These are phyloP conservation scores for Botryosphaeria dothidea DNA, from an alignment of 2,329 filamentous ascomycete species.

Conservation along the genomic window DNA sequence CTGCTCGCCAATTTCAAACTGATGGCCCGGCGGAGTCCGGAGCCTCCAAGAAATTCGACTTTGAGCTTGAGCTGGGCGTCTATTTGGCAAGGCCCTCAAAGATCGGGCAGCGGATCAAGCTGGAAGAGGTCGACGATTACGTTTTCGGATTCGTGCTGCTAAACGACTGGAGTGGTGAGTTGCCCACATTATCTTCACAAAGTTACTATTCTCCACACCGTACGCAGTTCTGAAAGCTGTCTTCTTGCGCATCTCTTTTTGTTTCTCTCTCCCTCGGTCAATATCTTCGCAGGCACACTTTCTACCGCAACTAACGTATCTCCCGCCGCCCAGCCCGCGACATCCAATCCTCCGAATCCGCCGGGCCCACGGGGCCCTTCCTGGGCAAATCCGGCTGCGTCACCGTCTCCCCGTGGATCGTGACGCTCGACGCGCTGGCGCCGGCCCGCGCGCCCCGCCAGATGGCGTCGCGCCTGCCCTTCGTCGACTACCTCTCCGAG, in stretches of 20 bases:
- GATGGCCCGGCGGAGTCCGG: constrained; percentile 55
- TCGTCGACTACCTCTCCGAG: constrained; percentile 5
- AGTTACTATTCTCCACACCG: neutral
- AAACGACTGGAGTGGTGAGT: constrained; percentile 57
- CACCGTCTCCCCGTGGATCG: constrained; percentile 62
- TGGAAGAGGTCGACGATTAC: constrained; percentile 50
- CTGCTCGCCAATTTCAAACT: constrained; percentile 29
- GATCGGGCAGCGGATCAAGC: constrained; percentile 40
- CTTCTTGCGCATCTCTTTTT: neutral
- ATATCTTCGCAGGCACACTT: too few species aligned
- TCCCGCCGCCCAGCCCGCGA: constrained; percentile 49
- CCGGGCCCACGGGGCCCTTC: constrained; percentile 61
- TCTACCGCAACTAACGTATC: too few species aligned
- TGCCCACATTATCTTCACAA: neutral
- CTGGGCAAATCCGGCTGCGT: constrained; percentile 64
- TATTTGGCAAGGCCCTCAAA: constrained; percentile 45
- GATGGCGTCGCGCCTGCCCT: constrained; percentile 24
- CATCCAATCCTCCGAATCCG: constrained; percentile 59
- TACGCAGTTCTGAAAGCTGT: neutral
- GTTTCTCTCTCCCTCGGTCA: too few species aligned
- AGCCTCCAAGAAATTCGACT: constrained; percentile 46
- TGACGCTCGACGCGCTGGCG: constrained; percentile 59
- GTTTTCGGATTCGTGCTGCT: constrained; percentile 63
- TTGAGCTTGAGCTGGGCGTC: constrained; percentile 52
- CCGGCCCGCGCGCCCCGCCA: constrained; percentile 26